Base-by-base conservation (phyloP, 768 basidiomycete genomes). In the Exidia glandulosa region DNA sequence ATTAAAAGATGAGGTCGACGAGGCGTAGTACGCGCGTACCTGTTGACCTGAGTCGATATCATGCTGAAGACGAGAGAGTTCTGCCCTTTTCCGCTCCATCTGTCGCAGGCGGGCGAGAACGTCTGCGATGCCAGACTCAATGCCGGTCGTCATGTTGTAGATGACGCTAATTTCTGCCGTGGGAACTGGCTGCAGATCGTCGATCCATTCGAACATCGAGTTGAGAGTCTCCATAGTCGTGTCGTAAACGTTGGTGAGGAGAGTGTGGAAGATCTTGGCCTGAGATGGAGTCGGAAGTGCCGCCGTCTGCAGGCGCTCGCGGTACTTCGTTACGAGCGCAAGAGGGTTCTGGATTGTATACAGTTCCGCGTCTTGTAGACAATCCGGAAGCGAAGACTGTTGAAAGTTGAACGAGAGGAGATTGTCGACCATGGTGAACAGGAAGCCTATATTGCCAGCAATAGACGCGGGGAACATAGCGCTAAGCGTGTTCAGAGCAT, bases 381-480 rank as follows among this genome's bases (percentile, higher is more conserved):
- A 34, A 23, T 47, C 25, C n/a, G 68, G 68, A 9, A 70, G 32
- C 19, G 63, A 54, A 36, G 59, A 19, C 4, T 56, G 48, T 19
- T 66, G 63, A 37, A 69, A 69, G 57, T 68, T 69, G 36, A 37
- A 60, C 3, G 60, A 59, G 2, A 68, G 57, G 7, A 60, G 65
- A 31, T 33, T 61, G 14, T 64, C 33, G 30, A 64, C 58, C 25
- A 60, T 66, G 57, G 67, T 67, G 57, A 69, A 69, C 13, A 68
- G 14, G 56, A 70, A 65, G n/a, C 61, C 66, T 60, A 71, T 70
- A 58, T 71, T 68, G 41, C 63, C 57, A 5, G 63, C 60, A 45
- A 71, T 59, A 25, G 62, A 63, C 31, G 63, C 59, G 25, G 69
- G 69, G 59, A 70, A 69, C 50, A 69, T 66, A 19, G 65, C 57